These are phyloP conservation scores for Lentinus brumalis DNA, from an alignment of 768 basidiomycete species.

Conservation along the genomic window DNA sequence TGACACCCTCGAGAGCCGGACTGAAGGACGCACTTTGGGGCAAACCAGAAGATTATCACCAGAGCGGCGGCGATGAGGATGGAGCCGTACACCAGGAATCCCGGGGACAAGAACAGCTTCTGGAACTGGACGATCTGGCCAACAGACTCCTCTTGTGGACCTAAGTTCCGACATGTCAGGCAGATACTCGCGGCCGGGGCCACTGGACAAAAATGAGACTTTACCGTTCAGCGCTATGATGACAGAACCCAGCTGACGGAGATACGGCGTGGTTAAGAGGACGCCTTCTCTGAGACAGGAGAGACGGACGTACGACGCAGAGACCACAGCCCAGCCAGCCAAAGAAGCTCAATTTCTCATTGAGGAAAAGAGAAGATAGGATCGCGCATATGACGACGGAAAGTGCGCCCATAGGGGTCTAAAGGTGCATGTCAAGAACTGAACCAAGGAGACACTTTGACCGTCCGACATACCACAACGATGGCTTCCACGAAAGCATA, in stretches of 20 bases:
- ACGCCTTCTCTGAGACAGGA: neutral
- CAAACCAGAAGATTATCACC: conserved; percentile 80
- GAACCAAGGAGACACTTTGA: neutral
- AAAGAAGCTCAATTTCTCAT: conserved; percentile 92
- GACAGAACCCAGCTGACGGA: conserved; percentile 70
- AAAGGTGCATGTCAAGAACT: conserved; percentile 4
- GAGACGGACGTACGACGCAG: conserved; percentile 68
- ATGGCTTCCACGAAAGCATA: conserved; percentile 93
- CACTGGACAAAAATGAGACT: conserved; percentile 20
- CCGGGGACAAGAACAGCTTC: conserved; percentile 76
- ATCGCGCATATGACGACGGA: conserved; percentile 96
- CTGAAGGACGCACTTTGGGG: conserved; percentile 57
- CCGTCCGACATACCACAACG: conserved; percentile 67
- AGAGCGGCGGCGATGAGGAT: conserved; percentile 65
- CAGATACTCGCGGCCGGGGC: neutral
- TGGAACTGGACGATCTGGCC: conserved; percentile 74
- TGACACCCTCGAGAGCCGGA: too few species aligned
- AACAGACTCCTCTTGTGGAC: conserved; percentile 70
- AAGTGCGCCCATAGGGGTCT: conserved; percentile 95
- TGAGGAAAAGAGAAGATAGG: conserved; percentile 89
- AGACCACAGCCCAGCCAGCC: conserved; percentile 95
- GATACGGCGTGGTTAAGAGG: conserved; percentile 6
- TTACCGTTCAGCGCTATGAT: conserved; percentile 89
- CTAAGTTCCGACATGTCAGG: conserved; percentile 31
- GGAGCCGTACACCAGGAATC: conserved; percentile 75